A percentile compares a stretch with the other conserved stretches of the same genome.
phyloP scores from a whole-genome alignment of 257 asterid genomes.

The Thymus mandschuricus region DNA sequence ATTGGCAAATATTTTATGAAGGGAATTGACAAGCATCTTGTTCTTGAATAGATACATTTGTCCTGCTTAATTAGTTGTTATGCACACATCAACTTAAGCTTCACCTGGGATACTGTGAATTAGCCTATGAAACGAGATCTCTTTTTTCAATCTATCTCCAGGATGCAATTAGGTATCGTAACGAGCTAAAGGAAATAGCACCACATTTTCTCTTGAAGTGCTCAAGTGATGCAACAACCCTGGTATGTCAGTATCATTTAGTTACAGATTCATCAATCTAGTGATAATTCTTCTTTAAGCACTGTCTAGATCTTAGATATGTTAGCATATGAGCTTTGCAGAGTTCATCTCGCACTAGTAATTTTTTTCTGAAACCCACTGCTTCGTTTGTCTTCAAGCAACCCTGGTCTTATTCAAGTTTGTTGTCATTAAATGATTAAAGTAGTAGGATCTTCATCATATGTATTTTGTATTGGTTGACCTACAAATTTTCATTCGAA shows the following conservation, averaged over 20 bases:
- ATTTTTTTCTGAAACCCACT: background rate
- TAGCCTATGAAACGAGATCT: background rate
- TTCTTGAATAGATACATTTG: no score
- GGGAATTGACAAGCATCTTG: no score
- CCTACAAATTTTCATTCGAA: background rate
- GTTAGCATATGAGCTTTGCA: background rate
- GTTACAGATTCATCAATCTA: no score
- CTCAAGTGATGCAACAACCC: no score
- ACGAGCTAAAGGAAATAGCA: no score
- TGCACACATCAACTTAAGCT: conserved; percentile 1
- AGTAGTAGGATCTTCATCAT: background rate
- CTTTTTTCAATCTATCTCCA: conserved; percentile 29
- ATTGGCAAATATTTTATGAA: no score
- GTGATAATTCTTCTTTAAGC: background rate
- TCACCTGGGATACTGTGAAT: background rate
- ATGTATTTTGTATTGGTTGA: background rate
- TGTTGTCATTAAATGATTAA: background rate
- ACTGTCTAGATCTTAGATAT: background rate
- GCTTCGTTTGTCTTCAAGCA: conserved; percentile 11
- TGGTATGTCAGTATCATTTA: no score
- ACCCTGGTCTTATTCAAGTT: background rate
- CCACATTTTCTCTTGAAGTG: no score
- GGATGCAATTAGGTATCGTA: conserved; percentile 73
- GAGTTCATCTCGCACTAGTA: background rate
- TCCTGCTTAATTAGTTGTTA: no score